Percentiles rank a stretch among this genome's conserved stretches.
Conservation (phyloP, 2,329 filamentous ascomycete genomes). For the Colletotrichum melonis region DNA sequence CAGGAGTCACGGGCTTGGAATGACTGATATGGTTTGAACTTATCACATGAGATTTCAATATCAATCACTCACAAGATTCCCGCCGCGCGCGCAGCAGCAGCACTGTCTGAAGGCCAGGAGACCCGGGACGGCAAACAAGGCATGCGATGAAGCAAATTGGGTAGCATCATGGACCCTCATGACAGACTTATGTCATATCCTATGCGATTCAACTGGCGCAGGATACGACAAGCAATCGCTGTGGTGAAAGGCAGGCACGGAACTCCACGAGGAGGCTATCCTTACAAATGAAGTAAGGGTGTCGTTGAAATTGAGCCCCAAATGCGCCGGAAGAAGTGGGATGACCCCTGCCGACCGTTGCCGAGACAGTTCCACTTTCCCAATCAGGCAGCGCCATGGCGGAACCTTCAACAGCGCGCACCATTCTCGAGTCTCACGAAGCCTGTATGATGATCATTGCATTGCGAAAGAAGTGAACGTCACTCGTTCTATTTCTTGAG, state of each 20-base stretch:
- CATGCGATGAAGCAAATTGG: not conserved
- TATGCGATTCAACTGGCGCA: too few species aligned
- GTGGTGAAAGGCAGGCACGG: not conserved
- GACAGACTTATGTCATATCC: too few species aligned
- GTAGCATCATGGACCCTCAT: not conserved
- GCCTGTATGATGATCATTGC: not conserved
- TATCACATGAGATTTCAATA: accelerated
- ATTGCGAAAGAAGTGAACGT: not conserved
- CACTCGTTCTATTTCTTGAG: not conserved
- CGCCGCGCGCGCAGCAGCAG: not conserved
- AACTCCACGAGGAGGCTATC: not conserved
- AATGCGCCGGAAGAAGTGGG: not conserved
- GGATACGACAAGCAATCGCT: not conserved
- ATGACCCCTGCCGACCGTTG: not conserved
- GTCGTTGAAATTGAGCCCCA: conserved; percentile 6
- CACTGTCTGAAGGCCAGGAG: not conserved
- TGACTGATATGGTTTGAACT: accelerated
- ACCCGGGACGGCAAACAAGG: not conserved
- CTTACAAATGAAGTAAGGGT: not conserved
- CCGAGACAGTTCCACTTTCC: not conserved
- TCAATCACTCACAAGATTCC: not conserved
- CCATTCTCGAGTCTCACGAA: not conserved
- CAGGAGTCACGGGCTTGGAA: not conserved
- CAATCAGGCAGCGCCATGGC: not conserved
- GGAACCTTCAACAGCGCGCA: not conserved